phyloP scores from a whole-genome alignment of 2,329 filamentous ascomycete species.

The Trichoderma breve region DNA sequence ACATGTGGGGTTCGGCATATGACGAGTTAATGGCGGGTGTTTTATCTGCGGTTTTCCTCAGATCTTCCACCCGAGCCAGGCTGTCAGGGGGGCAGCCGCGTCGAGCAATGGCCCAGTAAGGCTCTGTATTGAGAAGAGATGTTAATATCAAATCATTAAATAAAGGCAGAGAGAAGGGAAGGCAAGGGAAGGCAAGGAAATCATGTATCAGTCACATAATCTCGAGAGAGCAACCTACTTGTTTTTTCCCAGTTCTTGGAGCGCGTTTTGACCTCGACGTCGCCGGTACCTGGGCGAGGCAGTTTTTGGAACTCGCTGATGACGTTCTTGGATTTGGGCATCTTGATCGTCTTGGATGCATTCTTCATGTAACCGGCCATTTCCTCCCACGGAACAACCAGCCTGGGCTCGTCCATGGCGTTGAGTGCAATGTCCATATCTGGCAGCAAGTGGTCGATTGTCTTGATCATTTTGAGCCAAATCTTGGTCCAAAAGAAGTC shows the following conservation, averaged over 20 bases:
- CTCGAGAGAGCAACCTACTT: slow-evolving; percentile 22
- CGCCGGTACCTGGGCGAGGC: slow-evolving; percentile 37
- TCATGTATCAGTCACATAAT: neutral
- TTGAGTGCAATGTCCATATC: slow-evolving; percentile 69
- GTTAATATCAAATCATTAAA: neutral
- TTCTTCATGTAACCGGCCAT: slow-evolving; percentile 53
- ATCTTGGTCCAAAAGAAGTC: slow-evolving; percentile 60
- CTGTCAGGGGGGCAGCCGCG: slow-evolving; percentile 63
- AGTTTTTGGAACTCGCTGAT: slow-evolving; percentile 45
- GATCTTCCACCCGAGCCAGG: slow-evolving; percentile 50
- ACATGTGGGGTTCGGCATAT: slow-evolving; percentile 48
- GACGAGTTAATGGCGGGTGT: slow-evolving; percentile 46
- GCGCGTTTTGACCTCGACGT: slow-evolving; percentile 35
- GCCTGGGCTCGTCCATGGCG: slow-evolving; percentile 63
- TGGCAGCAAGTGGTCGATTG: slow-evolving; percentile 55
- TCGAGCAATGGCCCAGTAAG: slow-evolving; percentile 57
- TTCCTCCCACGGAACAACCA: slow-evolving; percentile 63
- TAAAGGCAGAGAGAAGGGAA: neutral
- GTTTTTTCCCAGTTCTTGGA: slow-evolving; percentile 51
- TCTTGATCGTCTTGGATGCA: slow-evolving; percentile 47
- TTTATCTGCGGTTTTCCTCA: slow-evolving; percentile 44
- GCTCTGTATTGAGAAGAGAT: slow-evolving; percentile 35
- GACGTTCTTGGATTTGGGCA: slow-evolving; percentile 46
- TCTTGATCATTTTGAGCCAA: slow-evolving; percentile 53
- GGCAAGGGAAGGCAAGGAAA: neutral